These are phyloP conservation scores for Euphorbia tirucalli DNA, from an alignment of 345 rosid genomes.

Conservation along the genomic window DNA sequence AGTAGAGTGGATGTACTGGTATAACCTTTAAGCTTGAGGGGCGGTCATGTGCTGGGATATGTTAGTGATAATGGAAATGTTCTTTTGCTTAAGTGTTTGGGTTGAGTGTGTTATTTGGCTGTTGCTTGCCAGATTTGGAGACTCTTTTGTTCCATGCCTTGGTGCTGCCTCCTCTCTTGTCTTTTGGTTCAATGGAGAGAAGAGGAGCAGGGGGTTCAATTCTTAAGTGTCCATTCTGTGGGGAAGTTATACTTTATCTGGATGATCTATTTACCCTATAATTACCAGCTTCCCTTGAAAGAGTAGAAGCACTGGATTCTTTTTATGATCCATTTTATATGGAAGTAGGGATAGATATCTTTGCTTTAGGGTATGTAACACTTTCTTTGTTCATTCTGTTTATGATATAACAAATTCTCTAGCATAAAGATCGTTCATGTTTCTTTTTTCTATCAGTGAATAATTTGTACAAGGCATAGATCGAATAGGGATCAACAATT, in stretches of 20 bases:
- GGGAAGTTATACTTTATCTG: background rate
- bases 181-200: background rate
- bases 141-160: background rate
- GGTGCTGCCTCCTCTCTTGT: background rate
- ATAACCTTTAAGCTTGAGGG: no score
- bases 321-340: background rate
- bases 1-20: no score
- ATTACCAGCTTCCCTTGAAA: constrained; percentile 4
- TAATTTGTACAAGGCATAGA: no score
- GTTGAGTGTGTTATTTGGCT: background rate
- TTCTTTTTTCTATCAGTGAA: no score
- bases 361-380: background rate
- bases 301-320: background rate
- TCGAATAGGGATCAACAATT: no score
- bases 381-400: background rate
- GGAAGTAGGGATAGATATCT: background rate
- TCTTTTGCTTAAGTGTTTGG: background rate
- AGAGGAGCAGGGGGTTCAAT: background rate
- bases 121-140: background rate
- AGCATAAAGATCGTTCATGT: no score
- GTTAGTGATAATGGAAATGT: background rate
- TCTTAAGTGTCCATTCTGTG: background rate
- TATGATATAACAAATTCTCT: background rate
- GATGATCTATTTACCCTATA: constrained; percentile 7
- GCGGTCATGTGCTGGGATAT: background rate